Base-by-base conservation (phyloP, 768 basidiomycete genomes). In the Mycena polygramma region DNA sequence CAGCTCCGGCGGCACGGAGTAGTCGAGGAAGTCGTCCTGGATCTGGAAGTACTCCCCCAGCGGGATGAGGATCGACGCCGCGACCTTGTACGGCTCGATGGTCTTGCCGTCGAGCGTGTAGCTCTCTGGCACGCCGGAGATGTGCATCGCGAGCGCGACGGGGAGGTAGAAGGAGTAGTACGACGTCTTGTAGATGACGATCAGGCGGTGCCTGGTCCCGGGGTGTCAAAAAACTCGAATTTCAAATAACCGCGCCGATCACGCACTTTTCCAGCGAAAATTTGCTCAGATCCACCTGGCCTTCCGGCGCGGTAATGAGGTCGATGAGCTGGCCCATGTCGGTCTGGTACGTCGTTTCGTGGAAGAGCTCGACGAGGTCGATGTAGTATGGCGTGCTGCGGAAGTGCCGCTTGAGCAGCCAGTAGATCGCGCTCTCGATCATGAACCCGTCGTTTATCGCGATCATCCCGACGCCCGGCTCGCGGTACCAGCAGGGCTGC, bases 141-240 rank as follows among this genome's bases (percentile, higher is more conserved):
- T 85, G 79, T 91, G 89, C 91, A 99, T 92, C 14, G 96, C 96
- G 72, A 96, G 91, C 17, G 97, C 98, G 72, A 99, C 95, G 55
- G 98, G 96, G 73, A 99, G 94, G 84, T 98, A 98, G 89, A 99
- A 99, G 37, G 95, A 98, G 83, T 99, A 99, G 83, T 89, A 97
- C 0, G 97, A 94, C 36, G 97, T 98, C 83, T 99, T 99, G 90
- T 96, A 98, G 71, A 95, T 87, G 62, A 98, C 97, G 79, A 99
- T 98, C 66, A 94, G 88, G 69, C 89, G 88, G 79, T 98, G 96
- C 78, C 95, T 97, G 77, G 37, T 30, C 30, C 30, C 41, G 41
- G 10, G 15, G 41, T 41, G 41, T 41, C 15, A 30, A 30, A 30
- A 30, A 30, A 15, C 4, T n/a, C 54, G 58, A 39, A 36, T 13